Evolutionary conservation across 225 moss, liverwort and hornwort species (phyloP).

Genomic region (Rhytidiadelphus loreus): DNA sequence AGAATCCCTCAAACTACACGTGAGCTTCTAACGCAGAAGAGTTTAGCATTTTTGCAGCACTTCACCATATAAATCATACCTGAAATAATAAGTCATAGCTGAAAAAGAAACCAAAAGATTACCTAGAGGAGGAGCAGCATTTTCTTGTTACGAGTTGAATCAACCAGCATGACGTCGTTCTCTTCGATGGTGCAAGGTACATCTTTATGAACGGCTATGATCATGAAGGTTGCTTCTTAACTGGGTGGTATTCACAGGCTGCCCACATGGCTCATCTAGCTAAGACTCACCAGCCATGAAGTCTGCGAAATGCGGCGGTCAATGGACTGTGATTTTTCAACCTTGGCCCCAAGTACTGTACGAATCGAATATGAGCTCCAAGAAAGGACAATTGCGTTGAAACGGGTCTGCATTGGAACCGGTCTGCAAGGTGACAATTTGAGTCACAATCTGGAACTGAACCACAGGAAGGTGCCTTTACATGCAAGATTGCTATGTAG

Average conservation of each 20-base stretch:
- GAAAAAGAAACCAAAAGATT: not conserved
- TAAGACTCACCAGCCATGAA: constrained; percentile 12
- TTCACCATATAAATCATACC: not conserved
- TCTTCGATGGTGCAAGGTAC: constrained; percentile 10
- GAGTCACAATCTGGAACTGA: not conserved
- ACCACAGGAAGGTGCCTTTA: constrained; percentile 1
- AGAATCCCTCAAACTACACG: not conserved
- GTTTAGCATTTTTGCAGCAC: not conserved
- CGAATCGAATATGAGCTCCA: constrained; percentile 10
- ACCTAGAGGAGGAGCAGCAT: not conserved
- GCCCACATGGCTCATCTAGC: constrained; percentile 27
- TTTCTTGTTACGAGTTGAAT: not conserved
- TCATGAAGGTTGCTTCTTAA: constrained; percentile 22
- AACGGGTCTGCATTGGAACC: constrained; percentile 13
- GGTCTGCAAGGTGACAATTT: constrained; percentile 2
- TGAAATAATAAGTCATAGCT: not conserved
- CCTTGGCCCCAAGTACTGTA: constrained; percentile 4
- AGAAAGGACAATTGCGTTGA: constrained; percentile 11
- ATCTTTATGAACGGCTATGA: constrained; percentile 10
- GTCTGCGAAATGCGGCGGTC: constrained; percentile 28
- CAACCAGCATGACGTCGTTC: not conserved
- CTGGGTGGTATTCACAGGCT: constrained; percentile 16
- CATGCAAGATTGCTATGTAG: not conserved
- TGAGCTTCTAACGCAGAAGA: not conserved
- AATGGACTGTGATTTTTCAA: constrained; percentile 21